Evolutionary conservation across 1,284 basidiomycete species (phyloP), one percentile per base, ranked within the genome.

Genomic region (Trametes hirsuta): DNA sequence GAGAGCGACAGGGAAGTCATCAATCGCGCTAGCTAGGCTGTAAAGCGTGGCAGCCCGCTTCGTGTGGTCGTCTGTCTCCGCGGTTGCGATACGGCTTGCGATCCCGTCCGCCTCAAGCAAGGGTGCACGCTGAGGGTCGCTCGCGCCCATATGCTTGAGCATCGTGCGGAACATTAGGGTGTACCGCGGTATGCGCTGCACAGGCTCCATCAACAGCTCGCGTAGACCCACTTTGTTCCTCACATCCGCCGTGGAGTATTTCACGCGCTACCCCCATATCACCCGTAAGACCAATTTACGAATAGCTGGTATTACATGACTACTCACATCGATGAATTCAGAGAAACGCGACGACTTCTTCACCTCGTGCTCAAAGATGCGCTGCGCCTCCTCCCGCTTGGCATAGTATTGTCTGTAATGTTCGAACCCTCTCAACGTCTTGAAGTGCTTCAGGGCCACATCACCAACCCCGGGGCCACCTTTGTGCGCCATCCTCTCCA

Each of bases 161-260:
- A 97, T 96, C 1, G 83, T 88, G 65, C 94, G 90, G 75, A 98
- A 94, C 64, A 99, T 82, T 24, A 99, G 81, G 2, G 94, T 97
- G 76, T 99, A 99, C 58, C 97, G 84, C 1, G 97, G 96, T 65
- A 99, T 94, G 30, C 97, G 89, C 74, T 99, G 97, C n/a, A 98
- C 94, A n/a, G 97, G 97, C 71, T 99, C 97, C 87, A 98, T 98
- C 44, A 99, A 81, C 44, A 99, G 85, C 74, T 99, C 97, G 21
- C 94, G 86, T 42, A 99, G 81, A 12, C 97, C 95, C 49, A 96
- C 85, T 59, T 91, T 88, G 71, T 95, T 97, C 65, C 84, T 86
- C 39, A 87, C 79, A 59, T 95, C 95, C 12, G 88, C 83, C 3
- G 88, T 87, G 63, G 92, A 88, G 71, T 96, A 95, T 79, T 97